These are phyloP conservation scores for Pestalotiopsis sp. DNA, from an alignment of 2,329 filamentous ascomycete genomes.

Conservation along the genomic window DNA sequence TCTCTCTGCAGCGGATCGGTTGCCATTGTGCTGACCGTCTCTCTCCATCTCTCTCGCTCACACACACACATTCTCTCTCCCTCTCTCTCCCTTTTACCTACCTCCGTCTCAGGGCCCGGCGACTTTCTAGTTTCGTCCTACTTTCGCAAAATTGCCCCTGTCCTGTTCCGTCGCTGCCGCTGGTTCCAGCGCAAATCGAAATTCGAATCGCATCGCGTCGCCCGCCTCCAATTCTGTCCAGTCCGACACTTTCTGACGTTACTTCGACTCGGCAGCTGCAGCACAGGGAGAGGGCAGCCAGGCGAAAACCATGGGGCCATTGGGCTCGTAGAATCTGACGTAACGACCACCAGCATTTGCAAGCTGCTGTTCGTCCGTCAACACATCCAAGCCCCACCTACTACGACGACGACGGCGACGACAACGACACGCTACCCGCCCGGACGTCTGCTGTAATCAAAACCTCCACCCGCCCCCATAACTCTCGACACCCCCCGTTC, in stretches of 20 bases:
- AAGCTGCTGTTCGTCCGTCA: slow-evolving; percentile 6
- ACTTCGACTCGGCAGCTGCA: neutral
- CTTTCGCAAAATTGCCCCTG: neutral
- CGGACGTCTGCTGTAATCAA: no score
- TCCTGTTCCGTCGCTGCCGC: neutral
- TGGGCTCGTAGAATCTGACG: slow-evolving; percentile 28
- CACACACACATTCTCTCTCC: neutral
- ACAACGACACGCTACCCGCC: slow-evolving; percentile 15
- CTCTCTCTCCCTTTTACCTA: neutral
- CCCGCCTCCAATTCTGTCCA: neutral
- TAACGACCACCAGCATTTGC: slow-evolving; percentile 26
- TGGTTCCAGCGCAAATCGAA: neutral
- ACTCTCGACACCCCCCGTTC: slow-evolving; percentile 20
- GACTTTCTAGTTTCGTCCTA: neutral
- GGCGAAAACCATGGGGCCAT: slow-evolving; percentile 28
- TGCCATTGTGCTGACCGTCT: neutral
- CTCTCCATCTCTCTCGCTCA: neutral
- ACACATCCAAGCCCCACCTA: neutral
- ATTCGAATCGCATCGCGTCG: neutral
- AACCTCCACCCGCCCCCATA: no score
- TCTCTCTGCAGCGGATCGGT: neutral
- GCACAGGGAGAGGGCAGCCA: neutral
- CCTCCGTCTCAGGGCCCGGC: neutral
- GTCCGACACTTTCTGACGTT: neutral
- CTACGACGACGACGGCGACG: slow-evolving; percentile 10